Conservation (phyloP, 164 flowering plant genomes). For the Cinnamomum micranthum region DNA sequence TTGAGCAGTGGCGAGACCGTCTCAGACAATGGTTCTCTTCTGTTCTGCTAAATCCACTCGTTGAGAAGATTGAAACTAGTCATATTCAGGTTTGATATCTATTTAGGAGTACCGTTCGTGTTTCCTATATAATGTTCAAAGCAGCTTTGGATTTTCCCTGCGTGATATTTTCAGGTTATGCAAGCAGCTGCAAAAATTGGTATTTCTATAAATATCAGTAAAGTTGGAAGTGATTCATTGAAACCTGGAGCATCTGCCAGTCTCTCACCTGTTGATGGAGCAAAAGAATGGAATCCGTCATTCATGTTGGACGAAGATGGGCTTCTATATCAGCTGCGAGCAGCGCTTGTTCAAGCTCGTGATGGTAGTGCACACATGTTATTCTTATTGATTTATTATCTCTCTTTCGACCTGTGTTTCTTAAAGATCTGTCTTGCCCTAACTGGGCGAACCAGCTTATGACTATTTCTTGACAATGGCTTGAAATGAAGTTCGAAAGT, state of each 20-base stretch:
- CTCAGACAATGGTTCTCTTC: conserved; percentile 97
- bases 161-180: conserved; percentile 56
- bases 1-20: conserved; percentile 90
- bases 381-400: not conserved
- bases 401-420: not conserved
- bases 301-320: conserved; percentile 79
- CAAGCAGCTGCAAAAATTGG: conserved; percentile 81
- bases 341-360: conserved; percentile 70
- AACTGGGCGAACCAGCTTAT: too few species aligned
- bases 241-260: conserved; percentile 34
- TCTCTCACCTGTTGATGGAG: conserved; percentile 52
- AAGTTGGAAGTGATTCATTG: conserved; percentile 61
- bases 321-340: conserved; percentile 76
- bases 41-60: conserved; percentile 69
- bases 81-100: conserved; percentile 59
- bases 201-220: conserved; percentile 58
- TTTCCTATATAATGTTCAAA: not conserved
- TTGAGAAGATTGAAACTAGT: conserved; percentile 75
- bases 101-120: not conserved
- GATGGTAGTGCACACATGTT: conserved; percentile 60
- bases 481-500: too few species aligned
- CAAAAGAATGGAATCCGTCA: conserved; percentile 79
- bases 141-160: not conserved
- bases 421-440: not conserved
- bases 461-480: too few species aligned